Evolutionary conservation across 352 stramenopile species (phyloP), one percentile per base, ranked within the genome.

Genomic region (Pilasporangium apinafurcum): DNA sequence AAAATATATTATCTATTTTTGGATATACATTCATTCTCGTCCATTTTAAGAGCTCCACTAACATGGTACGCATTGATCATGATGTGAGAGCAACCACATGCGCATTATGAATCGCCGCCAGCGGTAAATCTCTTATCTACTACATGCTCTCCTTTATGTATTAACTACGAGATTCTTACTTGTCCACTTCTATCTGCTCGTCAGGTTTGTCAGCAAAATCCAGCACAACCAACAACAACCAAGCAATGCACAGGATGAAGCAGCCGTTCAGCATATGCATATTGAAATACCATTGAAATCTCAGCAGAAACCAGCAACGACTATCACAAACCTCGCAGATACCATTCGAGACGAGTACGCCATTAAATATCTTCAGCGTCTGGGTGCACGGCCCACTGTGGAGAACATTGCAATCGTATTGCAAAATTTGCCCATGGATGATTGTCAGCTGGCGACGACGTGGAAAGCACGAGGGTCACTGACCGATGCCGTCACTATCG

Each of bases 331-430:
- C 25, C 66, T 86, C 41, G 44, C 60, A n/a, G 57, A 73, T 29
- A 55, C 59, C 5, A 35, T 87, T 2, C 55, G 78, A 25, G 67
- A 86, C 12, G 74, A 85, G 48, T 87, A 86, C 37, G 78, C 78
- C 33, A 78, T 77, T 49, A 78, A 76, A 56, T 90, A 90, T 28
- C 29, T 90, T 33, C 55, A 79, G 48, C 54, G 68, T n/a, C 57
- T 90, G 29, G 69, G 72, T 1, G 74, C 77, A 16, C 47, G 51
- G 5, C 51, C 67, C 14, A 81, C 69, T 0, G 32, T 54, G 0
- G 64, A 79, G 20, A 87, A 90, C 32, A 68, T 90, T 18, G 72
- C 67, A 12, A 55, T 71, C 22, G 69, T 86, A 30, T 45, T 87
- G n/a, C 55, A 70, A 30, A 49, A 86, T 26, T 44, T 90, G 33